Evolutionary conservation across 495 filamentous ascomycete genomes (phyloP), one percentile per base, ranked within the genome.

Genomic region (Massariosphaeria phaeospora): DNA sequence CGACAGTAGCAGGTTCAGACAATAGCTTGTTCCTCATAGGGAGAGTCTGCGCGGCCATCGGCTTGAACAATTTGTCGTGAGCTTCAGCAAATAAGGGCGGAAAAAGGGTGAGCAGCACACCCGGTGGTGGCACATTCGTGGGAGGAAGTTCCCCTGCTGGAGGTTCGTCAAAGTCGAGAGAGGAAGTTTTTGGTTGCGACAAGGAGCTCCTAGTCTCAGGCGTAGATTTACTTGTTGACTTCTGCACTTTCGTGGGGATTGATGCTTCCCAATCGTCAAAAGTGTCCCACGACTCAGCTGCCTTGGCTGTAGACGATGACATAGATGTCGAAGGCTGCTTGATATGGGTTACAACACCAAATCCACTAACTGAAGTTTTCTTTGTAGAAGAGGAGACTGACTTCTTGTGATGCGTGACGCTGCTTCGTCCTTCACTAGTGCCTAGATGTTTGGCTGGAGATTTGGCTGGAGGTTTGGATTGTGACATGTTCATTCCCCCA

Each of bases 111-210:
- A 98, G 75, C 4, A 97, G 73, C 40, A 93, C 73, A 13, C 86
- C 85, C 7, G 94, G 94, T 1, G 93, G 89, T 17, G 93, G 91
- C 3, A 96, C 81, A 67, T 95, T 95, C 8, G 84, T 88, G 48
- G 90, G 90, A 5, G 89, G 87, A 29, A 76, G 64, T 42, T 73
- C 57, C 15, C 58, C 41, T 23, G 58, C 29, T 29, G 59, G 51
- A 13, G 39, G 31, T 43, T 55, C 38, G 10, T 52, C 39, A 11
- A 29, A 20, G 17, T 23, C 49, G 36, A 33, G 30, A 10, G 55
- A 31, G 17, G 47, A 20, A 15, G 45, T 35, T n/a, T 17, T 53
- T n/a, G 54, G 46, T 50, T 24, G 30, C 33, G 48, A 26, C 3
- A 2, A 17, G n/a, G n/a, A n/a, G n/a, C n/a, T n/a, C n/a, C n/a